Conservation (phyloP, 2,329 filamentous ascomycete genomes). For the Teratosphaeriaceae sp. region DNA sequence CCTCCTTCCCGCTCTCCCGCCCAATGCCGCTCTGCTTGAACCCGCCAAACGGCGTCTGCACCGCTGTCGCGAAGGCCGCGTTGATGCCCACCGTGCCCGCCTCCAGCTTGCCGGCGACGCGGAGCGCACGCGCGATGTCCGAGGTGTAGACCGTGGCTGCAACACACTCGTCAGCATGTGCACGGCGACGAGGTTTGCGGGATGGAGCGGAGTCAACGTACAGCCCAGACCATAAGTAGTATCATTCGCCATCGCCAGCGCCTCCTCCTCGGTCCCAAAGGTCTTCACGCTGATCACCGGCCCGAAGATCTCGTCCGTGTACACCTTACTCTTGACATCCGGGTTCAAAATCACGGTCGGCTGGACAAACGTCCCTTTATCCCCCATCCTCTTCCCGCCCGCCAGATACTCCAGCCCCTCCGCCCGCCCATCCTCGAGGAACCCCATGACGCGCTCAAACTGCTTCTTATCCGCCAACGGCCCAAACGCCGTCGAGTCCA, state of each 20-base stretch:
- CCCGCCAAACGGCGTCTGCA: conserved; percentile 44
- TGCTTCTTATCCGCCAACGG: conserved; percentile 48
- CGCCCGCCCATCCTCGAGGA: conserved; percentile 18
- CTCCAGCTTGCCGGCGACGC: conserved; percentile 42
- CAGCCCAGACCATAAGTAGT: conserved; percentile 63
- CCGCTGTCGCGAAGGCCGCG: conserved; percentile 21
- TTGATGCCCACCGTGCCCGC: conserved; percentile 53
- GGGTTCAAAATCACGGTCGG: conserved; percentile 42
- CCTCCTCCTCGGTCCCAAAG: conserved; percentile 30
- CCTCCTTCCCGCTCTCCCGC: conserved; percentile 37
- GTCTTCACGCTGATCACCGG: conserved; percentile 31
- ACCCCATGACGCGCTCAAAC: conserved; percentile 29
- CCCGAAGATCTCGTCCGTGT: conserved; percentile 33
- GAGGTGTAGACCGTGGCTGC: conserved; percentile 63
- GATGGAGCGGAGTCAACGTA: too few relatives aligned
- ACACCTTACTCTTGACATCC: conserved; percentile 32
- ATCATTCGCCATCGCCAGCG: conserved; percentile 40
- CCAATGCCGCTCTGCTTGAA: conserved; percentile 46
- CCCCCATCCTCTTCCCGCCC: conserved; percentile 17
- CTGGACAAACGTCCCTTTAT: conserved; percentile 36
- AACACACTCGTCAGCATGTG: not conserved
- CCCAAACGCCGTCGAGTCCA: conserved; percentile 30
- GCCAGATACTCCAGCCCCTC: conserved; percentile 17
- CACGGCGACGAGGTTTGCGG: too few relatives aligned
- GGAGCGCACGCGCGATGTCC: conserved; percentile 47